phyloP scores from a whole-genome alignment of 2,329 filamentous ascomycete genomes.

The Colletotrichum destructivum region DNA sequence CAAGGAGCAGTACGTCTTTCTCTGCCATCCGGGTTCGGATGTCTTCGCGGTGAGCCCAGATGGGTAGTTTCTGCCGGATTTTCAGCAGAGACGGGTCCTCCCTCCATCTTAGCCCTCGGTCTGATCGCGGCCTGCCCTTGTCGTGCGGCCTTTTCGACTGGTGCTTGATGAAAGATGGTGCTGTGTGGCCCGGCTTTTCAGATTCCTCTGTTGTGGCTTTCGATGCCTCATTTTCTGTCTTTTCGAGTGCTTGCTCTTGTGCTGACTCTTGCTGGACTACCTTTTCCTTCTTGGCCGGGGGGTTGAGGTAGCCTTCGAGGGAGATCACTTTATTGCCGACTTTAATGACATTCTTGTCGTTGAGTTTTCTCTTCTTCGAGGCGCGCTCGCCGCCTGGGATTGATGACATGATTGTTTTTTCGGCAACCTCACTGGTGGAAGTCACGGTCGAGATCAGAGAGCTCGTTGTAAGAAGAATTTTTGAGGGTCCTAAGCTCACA shows the following conservation, averaged over 20 bases:
- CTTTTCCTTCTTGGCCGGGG: constrained; percentile 47
- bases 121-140: constrained; percentile 21
- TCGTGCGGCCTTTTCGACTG: constrained; percentile 3
- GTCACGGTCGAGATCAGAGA: not conserved
- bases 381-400: constrained; percentile 48
- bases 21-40: constrained; percentile 76
- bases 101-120: constrained; percentile 34
- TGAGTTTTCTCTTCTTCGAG: constrained; percentile 57
- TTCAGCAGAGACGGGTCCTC: constrained; percentile 56
- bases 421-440: not conserved
- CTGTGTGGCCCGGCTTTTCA: not conserved
- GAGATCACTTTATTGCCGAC: constrained; percentile 66
- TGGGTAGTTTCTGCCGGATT: constrained; percentile 80
- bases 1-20: constrained; percentile 84
- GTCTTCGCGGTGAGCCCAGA: constrained; percentile 80
- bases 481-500: constrained; percentile 27
- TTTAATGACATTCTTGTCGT: constrained; percentile 56
- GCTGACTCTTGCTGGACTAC: constrained; percentile 22
- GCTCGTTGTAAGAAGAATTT: constrained; percentile 26
- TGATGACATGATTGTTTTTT: constrained; percentile 8
- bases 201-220: constrained; percentile 15
- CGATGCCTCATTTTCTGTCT: not conserved
- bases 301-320: constrained; percentile 64
- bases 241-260: constrained; percentile 8
- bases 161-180: constrained; percentile 4